Evolutionary conservation across 306 rosid species (phyloP).

Genomic region (Ochetophila trinervis): DNA sequence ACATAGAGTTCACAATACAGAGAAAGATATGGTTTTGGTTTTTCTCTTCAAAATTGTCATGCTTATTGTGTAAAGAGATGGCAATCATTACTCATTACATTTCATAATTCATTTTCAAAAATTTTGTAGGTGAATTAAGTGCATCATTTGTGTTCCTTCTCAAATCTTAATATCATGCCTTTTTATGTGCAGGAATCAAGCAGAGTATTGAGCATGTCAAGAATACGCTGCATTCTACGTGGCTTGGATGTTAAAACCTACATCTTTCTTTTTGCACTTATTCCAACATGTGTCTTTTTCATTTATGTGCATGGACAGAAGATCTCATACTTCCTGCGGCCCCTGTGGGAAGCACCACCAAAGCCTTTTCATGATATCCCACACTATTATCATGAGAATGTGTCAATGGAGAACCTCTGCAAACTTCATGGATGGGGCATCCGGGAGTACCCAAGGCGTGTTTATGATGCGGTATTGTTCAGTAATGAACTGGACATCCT

Average conservation of each 20-base stretch:
- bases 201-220: slow-evolving; percentile 65
- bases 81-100: not conserved
- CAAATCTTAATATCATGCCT: slow-evolving; percentile 16
- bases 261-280: slow-evolving; percentile 62
- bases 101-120: not conserved
- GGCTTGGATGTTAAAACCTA: slow-evolving; percentile 80
- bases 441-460: slow-evolving; percentile 91
- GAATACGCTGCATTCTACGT: slow-evolving; percentile 88
- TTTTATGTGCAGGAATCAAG: slow-evolving; percentile 66
- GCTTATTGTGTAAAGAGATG: not conserved
- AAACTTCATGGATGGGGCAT: slow-evolving; percentile 94
- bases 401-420: slow-evolving; percentile 84
- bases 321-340: slow-evolving; percentile 95
- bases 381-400: slow-evolving; percentile 87
- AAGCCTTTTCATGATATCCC: slow-evolving; percentile 78
- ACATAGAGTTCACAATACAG: not conserved
- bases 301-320: slow-evolving; percentile 89
- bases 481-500: slow-evolving; percentile 93
- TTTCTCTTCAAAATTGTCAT: not conserved
- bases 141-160: not conserved
- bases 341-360: slow-evolving; percentile 93
- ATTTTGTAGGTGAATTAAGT: not conserved
- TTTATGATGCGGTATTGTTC: slow-evolving; percentile 92
- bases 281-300: slow-evolving; percentile 69
- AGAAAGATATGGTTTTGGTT: not conserved